These are phyloP conservation scores for Piromyces finnis DNA, from an alignment of 192 early-diverging fungal genomes.

Conservation along the genomic window DNA sequence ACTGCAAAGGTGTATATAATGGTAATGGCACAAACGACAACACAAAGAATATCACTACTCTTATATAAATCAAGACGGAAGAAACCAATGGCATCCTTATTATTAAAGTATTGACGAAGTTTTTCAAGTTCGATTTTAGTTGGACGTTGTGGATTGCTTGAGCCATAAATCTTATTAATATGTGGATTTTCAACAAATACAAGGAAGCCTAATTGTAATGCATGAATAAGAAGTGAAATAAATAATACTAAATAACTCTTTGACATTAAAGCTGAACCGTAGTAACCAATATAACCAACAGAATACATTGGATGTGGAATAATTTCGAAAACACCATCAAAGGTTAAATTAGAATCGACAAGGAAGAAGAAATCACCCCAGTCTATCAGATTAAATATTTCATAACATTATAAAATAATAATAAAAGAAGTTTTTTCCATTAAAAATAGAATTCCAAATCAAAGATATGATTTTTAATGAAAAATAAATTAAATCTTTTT, in stretches of 20 bases:
- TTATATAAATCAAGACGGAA: background rate
- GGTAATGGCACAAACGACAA: constrained; percentile 22
- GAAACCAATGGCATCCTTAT: constrained; percentile 1
- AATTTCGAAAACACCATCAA: constrained; percentile 90
- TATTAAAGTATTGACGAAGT: background rate
- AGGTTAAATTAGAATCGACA: constrained; percentile 61
- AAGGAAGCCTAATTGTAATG: constrained; percentile 75
- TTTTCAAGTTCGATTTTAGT: background rate
- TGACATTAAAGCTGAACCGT: constrained; percentile 79
- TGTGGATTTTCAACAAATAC: constrained; percentile 84
- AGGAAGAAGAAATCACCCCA: constrained; percentile 99
- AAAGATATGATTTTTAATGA: no score
- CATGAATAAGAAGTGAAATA: constrained; percentile 72
- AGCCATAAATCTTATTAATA: constrained; percentile 46
- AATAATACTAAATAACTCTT: constrained; percentile 83
- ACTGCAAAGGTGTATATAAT: constrained; percentile 20
- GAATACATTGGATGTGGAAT: constrained; percentile 99
- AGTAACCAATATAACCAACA: constrained; percentile 91
- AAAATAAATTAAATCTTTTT: no score
- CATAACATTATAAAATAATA: no score
- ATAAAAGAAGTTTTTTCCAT: no score
- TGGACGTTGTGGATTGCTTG: background rate
- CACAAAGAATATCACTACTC: constrained; percentile 22
- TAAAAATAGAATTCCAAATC: no score
- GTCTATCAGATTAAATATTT: constrained; percentile 24